Percentiles rank a stretch among this genome's conserved stretches.
phyloP scores from a whole-genome alignment of 495 filamentous ascomycete genomes.

The Cercophora sp. region DNA sequence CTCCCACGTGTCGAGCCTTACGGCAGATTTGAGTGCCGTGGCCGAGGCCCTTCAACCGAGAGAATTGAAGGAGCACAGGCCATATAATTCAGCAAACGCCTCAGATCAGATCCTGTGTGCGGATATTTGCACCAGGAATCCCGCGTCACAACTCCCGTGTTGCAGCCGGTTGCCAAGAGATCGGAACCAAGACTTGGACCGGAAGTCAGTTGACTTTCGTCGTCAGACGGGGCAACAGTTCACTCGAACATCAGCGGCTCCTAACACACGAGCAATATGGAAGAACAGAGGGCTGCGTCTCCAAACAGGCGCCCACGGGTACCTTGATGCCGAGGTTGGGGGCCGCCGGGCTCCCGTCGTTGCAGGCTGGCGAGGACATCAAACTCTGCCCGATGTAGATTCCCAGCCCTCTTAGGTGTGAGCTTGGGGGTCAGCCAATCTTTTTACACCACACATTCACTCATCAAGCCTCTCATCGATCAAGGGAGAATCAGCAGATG shows the following conservation, averaged over 20 bases:
- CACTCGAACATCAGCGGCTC: background rate
- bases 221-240: conserved; percentile 4
- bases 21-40: background rate
- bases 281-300: background rate
- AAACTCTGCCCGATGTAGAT: background rate
- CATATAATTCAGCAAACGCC: no score
- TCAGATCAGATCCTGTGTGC: background rate
- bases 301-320: background rate
- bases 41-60: background rate
- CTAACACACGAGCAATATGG: background rate
- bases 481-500: background rate
- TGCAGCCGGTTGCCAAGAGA: background rate
- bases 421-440: background rate
- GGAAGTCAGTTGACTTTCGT: background rate
- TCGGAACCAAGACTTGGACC: no score
- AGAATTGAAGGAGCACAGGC: no score
- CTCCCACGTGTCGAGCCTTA: no score
- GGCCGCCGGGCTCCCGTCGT: no score
- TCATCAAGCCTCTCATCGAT: background rate
- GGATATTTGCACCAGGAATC: background rate
- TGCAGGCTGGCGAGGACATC: background rate
- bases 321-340: no score
- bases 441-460: background rate
- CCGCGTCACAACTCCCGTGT: background rate
- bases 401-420: background rate